These are phyloP conservation scores for Rugonectria rugulosa DNA, from an alignment of 2,329 filamentous ascomycete genomes.

Conservation along the genomic window DNA sequence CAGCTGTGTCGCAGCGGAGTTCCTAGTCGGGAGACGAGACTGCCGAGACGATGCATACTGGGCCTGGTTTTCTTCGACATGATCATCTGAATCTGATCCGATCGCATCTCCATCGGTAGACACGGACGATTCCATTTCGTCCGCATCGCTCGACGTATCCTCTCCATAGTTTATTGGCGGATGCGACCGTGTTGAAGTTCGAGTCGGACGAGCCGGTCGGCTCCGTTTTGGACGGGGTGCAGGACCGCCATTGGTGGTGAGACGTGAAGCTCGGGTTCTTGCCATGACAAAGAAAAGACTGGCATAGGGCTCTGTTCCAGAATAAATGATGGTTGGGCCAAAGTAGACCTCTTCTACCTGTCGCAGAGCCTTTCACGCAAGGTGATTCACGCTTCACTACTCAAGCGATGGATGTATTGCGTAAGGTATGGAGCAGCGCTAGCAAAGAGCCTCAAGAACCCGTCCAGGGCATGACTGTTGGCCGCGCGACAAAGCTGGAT, in stretches of 20 bases:
- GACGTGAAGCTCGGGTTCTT: constrained; percentile 39
- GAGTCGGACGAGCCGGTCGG: constrained; percentile 22
- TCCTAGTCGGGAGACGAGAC: background rate
- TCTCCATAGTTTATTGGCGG: constrained; percentile 13
- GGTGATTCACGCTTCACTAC: too few species aligned
- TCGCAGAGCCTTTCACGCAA: too few species aligned
- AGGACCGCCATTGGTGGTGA: constrained; percentile 18
- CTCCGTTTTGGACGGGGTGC: constrained; percentile 34
- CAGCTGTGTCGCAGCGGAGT: background rate
- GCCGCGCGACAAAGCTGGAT: too few species aligned
- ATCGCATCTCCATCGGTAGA: constrained; percentile 9
- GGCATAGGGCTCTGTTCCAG: too few species aligned
- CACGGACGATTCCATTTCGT: constrained; percentile 20
- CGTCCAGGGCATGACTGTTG: too few species aligned
- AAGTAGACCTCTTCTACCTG: too few species aligned
- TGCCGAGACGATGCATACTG: constrained; percentile 16
- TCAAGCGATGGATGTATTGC: too few species aligned
- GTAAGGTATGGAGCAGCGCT: too few species aligned
- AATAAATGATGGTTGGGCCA: too few species aligned
- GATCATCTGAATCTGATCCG: constrained; percentile 20
- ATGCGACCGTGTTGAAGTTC: constrained; percentile 29
- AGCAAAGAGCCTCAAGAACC: too few species aligned
- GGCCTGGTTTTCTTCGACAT: constrained; percentile 1
- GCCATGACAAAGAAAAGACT: constrained; percentile 35
- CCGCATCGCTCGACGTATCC: constrained; percentile 24